Evolutionary conservation across 345 rosid genomes (phyloP).

Genomic region (Nephelium lappaceum): DNA sequence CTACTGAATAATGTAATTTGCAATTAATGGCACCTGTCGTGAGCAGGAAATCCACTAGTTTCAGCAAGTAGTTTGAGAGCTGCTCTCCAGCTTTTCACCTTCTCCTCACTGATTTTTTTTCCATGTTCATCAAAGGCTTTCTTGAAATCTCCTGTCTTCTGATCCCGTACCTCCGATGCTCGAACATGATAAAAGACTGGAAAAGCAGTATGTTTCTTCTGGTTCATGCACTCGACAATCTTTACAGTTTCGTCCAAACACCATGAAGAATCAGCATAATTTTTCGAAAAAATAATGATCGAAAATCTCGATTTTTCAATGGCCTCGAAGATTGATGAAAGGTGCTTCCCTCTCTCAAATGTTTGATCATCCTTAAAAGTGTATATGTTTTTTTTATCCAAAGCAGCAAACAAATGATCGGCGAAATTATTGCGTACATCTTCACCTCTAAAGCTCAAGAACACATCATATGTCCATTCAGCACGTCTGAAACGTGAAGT

Average conservation of each 20-base stretch:
- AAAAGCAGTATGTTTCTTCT: background rate
- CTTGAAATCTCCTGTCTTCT: background rate
- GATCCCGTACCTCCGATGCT: no score
- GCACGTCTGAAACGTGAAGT: background rate
- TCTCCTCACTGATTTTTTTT: background rate
- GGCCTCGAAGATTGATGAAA: constrained; percentile 24
- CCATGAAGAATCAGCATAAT: constrained; percentile 32
- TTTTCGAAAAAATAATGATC: constrained; percentile 23
- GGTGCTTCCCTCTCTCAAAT: constrained; percentile 24
- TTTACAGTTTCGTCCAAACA: constrained; percentile 38
- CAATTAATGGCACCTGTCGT: no score
- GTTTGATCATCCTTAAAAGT: constrained; percentile 28
- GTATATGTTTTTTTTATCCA: constrained; percentile 17
- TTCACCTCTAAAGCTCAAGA: constrained; percentile 40
- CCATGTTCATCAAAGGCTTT: background rate
- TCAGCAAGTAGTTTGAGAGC: background rate
- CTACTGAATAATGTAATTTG: no score
- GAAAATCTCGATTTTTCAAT: constrained; percentile 30
- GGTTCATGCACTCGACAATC: constrained; percentile 20
- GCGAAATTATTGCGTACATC: constrained; percentile 38
- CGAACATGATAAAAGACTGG: background rate
- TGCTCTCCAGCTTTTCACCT: background rate
- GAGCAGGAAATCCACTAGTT: no score
- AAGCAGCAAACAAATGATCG: constrained; percentile 27
- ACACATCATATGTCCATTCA: constrained; percentile 33